phyloP scores from a whole-genome alignment of 2,329 filamentous ascomycete species.

The Neopestalotiopsis clavispora region DNA sequence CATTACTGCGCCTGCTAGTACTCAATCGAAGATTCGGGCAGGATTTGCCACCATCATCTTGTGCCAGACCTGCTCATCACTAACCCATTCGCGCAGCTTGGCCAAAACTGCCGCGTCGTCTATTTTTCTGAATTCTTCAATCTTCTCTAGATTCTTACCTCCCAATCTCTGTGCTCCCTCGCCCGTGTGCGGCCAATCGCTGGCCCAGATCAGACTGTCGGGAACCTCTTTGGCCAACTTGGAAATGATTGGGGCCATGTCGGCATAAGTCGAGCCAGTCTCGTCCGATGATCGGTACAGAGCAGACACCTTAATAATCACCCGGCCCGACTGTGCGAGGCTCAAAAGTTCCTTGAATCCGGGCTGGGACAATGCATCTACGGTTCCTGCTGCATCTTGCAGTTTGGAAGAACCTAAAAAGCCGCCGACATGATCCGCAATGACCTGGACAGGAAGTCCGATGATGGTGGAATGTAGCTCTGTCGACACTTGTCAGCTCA shows the following conservation, averaged over 20 bases:
- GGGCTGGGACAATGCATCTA: background rate
- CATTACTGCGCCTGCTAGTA: no score
- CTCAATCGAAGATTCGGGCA: background rate
- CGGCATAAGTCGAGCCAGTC: constrained; percentile 10
- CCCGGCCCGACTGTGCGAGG: background rate
- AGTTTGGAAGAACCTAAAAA: background rate
- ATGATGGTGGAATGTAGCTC: background rate
- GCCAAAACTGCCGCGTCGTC: background rate
- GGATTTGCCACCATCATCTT: background rate
- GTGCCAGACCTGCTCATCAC: background rate
- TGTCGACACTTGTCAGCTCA: background rate
- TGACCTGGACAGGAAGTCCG: background rate
- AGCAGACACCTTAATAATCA: background rate
- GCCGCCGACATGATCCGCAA: background rate
- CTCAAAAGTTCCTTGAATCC: background rate
- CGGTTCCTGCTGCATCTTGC: background rate
- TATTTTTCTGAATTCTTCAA: background rate
- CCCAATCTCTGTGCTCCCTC: background rate
- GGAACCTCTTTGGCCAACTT: constrained; percentile 8
- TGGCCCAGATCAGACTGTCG: constrained; percentile 17
- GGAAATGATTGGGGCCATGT: background rate
- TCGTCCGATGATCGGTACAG: background rate
- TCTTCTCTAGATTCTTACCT: background rate
- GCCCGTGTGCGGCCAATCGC: constrained; percentile 21
- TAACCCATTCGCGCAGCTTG: background rate